Conservation (phyloP, 2,329 filamentous ascomycete species). For the Gaeumannomyces tritici region DNA sequence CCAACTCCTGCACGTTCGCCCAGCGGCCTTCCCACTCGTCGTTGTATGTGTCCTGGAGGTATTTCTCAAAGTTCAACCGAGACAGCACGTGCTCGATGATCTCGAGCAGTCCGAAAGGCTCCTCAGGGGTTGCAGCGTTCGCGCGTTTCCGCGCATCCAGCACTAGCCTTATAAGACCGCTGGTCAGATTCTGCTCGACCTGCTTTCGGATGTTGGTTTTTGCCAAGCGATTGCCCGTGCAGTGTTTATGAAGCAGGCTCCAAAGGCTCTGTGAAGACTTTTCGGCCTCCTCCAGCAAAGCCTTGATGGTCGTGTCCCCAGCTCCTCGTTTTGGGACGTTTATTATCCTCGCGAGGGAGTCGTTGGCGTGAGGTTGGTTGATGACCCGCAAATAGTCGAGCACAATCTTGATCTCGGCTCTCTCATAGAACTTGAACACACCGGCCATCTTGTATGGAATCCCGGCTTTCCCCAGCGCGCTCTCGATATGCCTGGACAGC, state of each 20-base stretch:
- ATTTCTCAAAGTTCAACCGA: slow-evolving; percentile 64
- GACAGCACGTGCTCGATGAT: slow-evolving; percentile 45
- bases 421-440: slow-evolving; percentile 84
- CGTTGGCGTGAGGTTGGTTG: slow-evolving; percentile 76
- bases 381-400: slow-evolving; percentile 84
- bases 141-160: slow-evolving; percentile 24
- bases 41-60: slow-evolving; percentile 59
- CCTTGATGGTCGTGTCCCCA: slow-evolving; percentile 68
- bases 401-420: slow-evolving; percentile 76
- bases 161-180: slow-evolving; percentile 34
- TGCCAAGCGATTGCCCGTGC: slow-evolving; percentile 35
- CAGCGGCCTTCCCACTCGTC: slow-evolving; percentile 72
- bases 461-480: slow-evolving; percentile 67
- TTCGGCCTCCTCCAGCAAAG: slow-evolving; percentile 69
- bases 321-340: slow-evolving; percentile 76
- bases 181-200: slow-evolving; percentile 43
- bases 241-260: slow-evolving; percentile 54
- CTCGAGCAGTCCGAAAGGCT: slow-evolving; percentile 30
- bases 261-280: slow-evolving; percentile 61
- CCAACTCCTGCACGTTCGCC: slow-evolving; percentile 85
- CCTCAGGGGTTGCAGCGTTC: slow-evolving; percentile 16
- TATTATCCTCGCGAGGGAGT: slow-evolving; percentile 73
- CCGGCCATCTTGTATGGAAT: slow-evolving; percentile 90
- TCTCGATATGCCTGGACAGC: slow-evolving; percentile 79
- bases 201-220: slow-evolving; percentile 38